These are phyloP conservation scores for Metschnikowia santaceciliae DNA, from an alignment of 805 yeast species.

Conservation along the genomic window DNA sequence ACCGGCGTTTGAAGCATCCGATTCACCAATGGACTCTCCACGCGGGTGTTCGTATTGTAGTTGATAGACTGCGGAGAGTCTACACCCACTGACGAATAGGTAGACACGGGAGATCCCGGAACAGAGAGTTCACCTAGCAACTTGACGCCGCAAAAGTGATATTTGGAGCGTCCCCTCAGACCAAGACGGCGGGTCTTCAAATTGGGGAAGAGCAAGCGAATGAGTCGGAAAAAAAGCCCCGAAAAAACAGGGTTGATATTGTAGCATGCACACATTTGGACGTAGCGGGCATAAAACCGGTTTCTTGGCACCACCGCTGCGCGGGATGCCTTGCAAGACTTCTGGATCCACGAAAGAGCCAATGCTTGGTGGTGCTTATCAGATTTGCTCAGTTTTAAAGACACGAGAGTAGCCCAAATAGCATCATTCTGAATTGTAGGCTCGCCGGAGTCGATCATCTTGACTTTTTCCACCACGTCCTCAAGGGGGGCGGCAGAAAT, in stretches of 20 bases:
- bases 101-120: conserved; percentile 19
- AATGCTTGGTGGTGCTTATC: conserved; percentile 72
- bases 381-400: conserved; percentile 17
- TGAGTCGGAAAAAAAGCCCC: conserved; percentile 63
- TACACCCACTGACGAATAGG: conserved; percentile 10
- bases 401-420: conserved; percentile 6
- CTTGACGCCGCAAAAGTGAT: conserved; percentile 79
- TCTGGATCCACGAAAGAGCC: conserved; percentile 77
- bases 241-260: conserved; percentile 61
- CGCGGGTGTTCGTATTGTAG: conserved; percentile 12
- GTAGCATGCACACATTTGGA: conserved; percentile 35
- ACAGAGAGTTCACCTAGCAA: conserved; percentile 19
- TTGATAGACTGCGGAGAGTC: conserved; percentile 15
- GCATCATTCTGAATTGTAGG: conserved; percentile 7
- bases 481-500: conserved; percentile 8
- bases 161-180: conserved; percentile 74
- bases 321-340: conserved; percentile 52
- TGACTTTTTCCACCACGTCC: conserved; percentile 14
- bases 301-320: conserved; percentile 43
- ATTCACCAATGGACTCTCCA: conserved; percentile 8
- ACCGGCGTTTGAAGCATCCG: conserved; percentile 16
- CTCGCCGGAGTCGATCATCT: conserved; percentile 7
- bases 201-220: conserved; percentile 44
- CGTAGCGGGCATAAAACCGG: conserved; percentile 40
- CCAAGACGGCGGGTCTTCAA: conserved; percentile 77